Evolutionary conservation across 805 yeast genomes (phyloP), one percentile per base, ranked within the genome.

Genomic region (Monosporozyma yasuniensis): DNA sequence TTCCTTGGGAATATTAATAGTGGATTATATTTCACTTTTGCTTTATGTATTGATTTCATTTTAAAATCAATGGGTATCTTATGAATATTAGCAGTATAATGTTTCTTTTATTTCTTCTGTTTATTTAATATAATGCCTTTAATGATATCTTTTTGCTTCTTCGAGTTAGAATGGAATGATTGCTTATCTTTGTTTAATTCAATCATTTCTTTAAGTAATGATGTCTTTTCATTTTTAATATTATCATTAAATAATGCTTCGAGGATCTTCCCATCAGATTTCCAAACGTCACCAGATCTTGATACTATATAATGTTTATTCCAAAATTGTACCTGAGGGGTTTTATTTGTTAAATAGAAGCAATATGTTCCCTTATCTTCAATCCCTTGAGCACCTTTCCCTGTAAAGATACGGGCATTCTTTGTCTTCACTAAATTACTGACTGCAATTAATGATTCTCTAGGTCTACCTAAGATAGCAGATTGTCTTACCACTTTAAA

Each of bases 1-100:
- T 93, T 93, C 64, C 74, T 74, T 16, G 77, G 80, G 38, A 93
- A 91, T 64, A 84, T 90, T 57, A 73, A 74, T 50, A 86, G 96
- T 2, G 95, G 93, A 0, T 73, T 81, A 61, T 76, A 77, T 43
- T 73, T 86, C 54, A 78, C 85, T 70, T 65, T 72, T 37, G 93
- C 91, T 8, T 75, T 86, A 57, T 62, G 82, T 43, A 54, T 82
- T 44, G 95, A 86, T 63, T 85, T 84, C 60, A 48, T 82, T 25
- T 64, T 82, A 52, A 71, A 72, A 54, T 46, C 59, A 9, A 42
- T 65, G 27, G 69, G 69, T 5, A 23, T 60, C n/a, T 48, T 64
- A 51, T 60, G 22, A 23, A 11, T 41, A 47, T 48, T 49, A 27
- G 10, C 30, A 8, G 30, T 8, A 8, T 12, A 10, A 1, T 30